phyloP scores from a whole-genome alignment of 768 basidiomycete species.

The Mycena albidolilacea region DNA sequence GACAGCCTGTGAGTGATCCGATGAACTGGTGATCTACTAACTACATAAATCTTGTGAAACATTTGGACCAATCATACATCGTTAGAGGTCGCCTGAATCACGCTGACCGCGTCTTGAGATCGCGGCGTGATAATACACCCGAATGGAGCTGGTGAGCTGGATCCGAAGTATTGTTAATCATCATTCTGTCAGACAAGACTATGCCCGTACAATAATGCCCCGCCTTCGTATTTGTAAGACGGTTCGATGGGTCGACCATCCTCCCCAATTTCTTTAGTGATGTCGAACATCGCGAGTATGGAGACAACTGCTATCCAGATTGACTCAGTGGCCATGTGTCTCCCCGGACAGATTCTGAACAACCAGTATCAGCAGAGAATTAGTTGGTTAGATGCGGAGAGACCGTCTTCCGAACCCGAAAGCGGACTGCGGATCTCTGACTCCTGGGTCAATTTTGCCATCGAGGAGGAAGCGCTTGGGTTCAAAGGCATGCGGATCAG shows the following conservation, averaged over 20 bases:
- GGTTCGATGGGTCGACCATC: slow-evolving; percentile 7
- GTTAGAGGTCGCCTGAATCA: background rate
- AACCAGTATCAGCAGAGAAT: background rate
- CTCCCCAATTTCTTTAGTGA: background rate
- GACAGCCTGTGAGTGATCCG: too few species aligned
- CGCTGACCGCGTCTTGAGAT: background rate
- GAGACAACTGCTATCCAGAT: slow-evolving; percentile 2
- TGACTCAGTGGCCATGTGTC: slow-evolving; percentile 1
- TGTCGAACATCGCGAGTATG: background rate
- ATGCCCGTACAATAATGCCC: background rate
- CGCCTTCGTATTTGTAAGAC: slow-evolving; percentile 5
- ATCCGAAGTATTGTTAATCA: too few species aligned
- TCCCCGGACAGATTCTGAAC: slow-evolving; percentile 2
- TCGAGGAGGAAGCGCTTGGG: slow-evolving; percentile 5
- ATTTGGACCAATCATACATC: background rate
- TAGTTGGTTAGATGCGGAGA: background rate
- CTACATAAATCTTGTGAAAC: too few species aligned
- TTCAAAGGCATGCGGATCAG: background rate
- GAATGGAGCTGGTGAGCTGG: too few species aligned
- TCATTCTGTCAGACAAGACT: too few species aligned
- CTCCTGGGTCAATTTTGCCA: background rate
- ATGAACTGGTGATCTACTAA: too few species aligned
- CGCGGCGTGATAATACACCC: background rate
- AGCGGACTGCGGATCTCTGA: background rate
- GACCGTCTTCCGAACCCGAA: slow-evolving; percentile 6